phyloP scores from a whole-genome alignment of 176 grass and related monocot species.

The Carex scoparia region DNA sequence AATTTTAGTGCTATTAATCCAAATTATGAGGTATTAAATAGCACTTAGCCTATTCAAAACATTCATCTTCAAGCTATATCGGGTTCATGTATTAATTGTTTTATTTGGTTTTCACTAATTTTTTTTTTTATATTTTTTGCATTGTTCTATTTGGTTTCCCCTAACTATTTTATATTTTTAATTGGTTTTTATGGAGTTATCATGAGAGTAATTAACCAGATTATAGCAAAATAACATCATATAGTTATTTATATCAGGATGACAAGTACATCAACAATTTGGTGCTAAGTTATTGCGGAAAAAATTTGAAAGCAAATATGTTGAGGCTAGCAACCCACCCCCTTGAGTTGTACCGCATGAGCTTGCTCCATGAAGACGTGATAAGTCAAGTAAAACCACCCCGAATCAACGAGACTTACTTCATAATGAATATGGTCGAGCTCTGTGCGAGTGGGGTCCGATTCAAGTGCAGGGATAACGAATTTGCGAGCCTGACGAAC shows the following conservation, averaged over 20 bases:
- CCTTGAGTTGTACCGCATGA: constrained; percentile 23
- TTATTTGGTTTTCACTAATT: too few species aligned
- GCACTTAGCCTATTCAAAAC: neutral
- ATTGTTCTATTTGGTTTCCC: too few species aligned
- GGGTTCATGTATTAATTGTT: too few species aligned
- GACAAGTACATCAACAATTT: constrained; percentile 16
- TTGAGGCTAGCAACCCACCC: neutral
- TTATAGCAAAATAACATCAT: neutral
- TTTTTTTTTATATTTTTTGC: too few species aligned
- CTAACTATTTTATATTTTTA: too few species aligned
- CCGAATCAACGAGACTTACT: neutral
- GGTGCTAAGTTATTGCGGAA: neutral
- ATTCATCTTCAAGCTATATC: too few species aligned
- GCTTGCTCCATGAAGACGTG: neutral
- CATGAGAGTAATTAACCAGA: neutral
- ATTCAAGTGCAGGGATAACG: neutral
- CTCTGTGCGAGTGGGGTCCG: constrained; percentile 17
- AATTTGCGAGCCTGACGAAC: neutral
- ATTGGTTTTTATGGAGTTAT: neutral
- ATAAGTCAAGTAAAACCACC: neutral
- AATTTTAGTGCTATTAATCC: too few species aligned
- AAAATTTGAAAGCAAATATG: neutral
- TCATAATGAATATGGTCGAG: neutral
- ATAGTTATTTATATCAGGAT: neutral
- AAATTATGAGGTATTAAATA: too few species aligned